phyloP scores from a whole-genome alignment of 2,329 filamentous ascomycete species.

The Exophiala alcalophila region DNA sequence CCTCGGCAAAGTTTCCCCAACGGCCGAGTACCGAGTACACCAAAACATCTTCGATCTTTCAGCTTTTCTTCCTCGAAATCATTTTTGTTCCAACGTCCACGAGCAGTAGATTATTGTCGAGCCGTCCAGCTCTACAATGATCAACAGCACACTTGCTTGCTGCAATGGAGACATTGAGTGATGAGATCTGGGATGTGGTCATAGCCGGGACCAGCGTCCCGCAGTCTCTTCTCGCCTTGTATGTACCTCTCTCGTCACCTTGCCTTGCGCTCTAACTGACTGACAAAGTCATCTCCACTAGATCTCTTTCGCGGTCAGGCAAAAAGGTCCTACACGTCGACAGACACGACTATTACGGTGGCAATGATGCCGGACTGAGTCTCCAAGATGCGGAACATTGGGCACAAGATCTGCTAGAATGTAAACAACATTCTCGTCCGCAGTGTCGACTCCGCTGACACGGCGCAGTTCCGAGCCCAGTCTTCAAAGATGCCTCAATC shows the following conservation, averaged over 20 bases:
- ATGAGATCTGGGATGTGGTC: constrained; percentile 74
- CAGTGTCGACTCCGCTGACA: no score
- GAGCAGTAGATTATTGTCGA: no score
- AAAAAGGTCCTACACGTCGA: constrained; percentile 92
- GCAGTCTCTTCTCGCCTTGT: constrained; percentile 78
- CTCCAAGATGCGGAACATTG: constrained; percentile 77
- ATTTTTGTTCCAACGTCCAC: no score
- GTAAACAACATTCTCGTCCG: constrained; percentile 33
- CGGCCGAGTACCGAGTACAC: background rate
- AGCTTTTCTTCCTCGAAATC: background rate
- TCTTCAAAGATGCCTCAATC: constrained; percentile 39
- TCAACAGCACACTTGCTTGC: no score
- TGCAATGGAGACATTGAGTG: constrained; percentile 69
- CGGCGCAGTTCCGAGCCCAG: constrained; percentile 31
- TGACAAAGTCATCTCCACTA: constrained; percentile 54
- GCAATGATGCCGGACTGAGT: constrained; percentile 78
- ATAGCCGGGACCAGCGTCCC: constrained; percentile 75
- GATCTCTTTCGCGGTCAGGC: constrained; percentile 84
- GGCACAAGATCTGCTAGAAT: constrained; percentile 51
- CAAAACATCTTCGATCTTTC: constrained; percentile 1
- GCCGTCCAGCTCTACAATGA: no score
- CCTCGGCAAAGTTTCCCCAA: constrained; percentile 9
- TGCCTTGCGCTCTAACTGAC: constrained; percentile 66
- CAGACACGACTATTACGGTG: constrained; percentile 82
- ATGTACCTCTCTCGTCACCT: constrained; percentile 34